phyloP scores from a whole-genome alignment of 257 asterid species.

The Anisodus tanguticus region DNA sequence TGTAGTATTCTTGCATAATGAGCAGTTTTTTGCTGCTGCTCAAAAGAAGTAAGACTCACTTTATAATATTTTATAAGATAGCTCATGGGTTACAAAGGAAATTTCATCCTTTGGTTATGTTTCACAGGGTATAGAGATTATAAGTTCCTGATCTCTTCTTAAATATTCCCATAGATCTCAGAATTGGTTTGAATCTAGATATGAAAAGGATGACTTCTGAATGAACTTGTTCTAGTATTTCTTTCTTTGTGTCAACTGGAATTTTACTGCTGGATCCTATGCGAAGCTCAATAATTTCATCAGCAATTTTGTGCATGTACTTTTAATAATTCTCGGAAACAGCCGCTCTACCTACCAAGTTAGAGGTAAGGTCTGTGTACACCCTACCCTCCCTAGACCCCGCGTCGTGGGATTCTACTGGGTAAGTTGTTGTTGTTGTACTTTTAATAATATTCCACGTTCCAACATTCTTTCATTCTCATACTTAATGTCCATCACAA shows the following conservation, averaged over 20 bases:
- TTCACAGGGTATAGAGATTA: background rate
- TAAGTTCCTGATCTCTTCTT: background rate
- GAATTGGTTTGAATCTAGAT: background rate
- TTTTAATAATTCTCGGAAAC: no score
- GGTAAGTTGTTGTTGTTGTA: no score
- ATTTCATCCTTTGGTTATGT: conserved; percentile 8
- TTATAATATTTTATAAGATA: background rate
- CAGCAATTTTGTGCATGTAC: background rate
- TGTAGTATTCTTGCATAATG: conserved; percentile 87
- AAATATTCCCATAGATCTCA: conserved; percentile 3
- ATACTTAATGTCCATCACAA: background rate
- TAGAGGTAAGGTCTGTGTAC: no score
- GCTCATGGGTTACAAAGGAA: background rate
- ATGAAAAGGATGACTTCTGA: background rate
- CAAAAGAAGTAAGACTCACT: conserved; percentile 75
- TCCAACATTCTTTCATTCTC: background rate
- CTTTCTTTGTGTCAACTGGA: background rate
- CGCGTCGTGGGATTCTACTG: no score
- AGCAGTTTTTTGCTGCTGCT: conserved; percentile 87
- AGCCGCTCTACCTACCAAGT: no score
- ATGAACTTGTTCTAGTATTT: conserved; percentile 25
- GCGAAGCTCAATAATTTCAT: background rate
- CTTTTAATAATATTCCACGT: background rate
- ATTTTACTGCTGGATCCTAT: background rate
- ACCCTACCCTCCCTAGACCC: no score